phyloP scores from a whole-genome alignment of 2,329 filamentous ascomycete genomes.

The Albifimbria verrucaria region DNA sequence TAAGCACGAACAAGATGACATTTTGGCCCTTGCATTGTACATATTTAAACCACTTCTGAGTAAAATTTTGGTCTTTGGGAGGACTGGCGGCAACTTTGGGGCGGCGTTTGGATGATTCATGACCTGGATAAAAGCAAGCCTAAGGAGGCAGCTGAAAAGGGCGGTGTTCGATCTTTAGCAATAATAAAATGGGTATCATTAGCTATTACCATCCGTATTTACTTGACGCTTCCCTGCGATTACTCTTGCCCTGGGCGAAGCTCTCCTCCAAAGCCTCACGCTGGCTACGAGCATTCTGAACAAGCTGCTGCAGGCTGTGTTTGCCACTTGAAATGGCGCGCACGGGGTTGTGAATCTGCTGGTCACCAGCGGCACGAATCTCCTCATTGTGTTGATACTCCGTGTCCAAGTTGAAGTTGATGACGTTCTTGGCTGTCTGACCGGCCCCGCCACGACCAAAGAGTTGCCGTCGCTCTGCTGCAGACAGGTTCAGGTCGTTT shows the following conservation, averaged over 20 bases:
- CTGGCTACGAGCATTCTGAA: constrained; percentile 78
- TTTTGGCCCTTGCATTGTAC: not conserved
- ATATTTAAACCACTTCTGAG: not conserved
- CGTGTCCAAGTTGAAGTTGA: constrained; percentile 84
- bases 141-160: constrained; percentile 5
- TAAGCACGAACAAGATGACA: constrained; percentile 4
- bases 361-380: constrained; percentile 66
- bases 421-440: constrained; percentile 52
- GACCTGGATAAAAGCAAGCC: constrained; percentile 8
- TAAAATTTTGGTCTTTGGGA: no score
- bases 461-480: constrained; percentile 73
- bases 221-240: constrained; percentile 76
- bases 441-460: constrained; percentile 65
- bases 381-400: constrained; percentile 86
- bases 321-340: constrained; percentile 79
- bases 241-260: constrained; percentile 76
- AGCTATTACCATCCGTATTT: constrained; percentile 73
- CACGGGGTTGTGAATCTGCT: constrained; percentile 76
- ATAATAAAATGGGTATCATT: constrained; percentile 18
- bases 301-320: constrained; percentile 83
- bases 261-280: constrained; percentile 87
- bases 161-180: constrained; percentile 5
- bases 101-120: constrained; percentile 6
- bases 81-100: not conserved
- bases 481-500: constrained; percentile 73